phyloP scores from a whole-genome alignment of 169 alveolate genomes.

The Babesia caballi region DNA sequence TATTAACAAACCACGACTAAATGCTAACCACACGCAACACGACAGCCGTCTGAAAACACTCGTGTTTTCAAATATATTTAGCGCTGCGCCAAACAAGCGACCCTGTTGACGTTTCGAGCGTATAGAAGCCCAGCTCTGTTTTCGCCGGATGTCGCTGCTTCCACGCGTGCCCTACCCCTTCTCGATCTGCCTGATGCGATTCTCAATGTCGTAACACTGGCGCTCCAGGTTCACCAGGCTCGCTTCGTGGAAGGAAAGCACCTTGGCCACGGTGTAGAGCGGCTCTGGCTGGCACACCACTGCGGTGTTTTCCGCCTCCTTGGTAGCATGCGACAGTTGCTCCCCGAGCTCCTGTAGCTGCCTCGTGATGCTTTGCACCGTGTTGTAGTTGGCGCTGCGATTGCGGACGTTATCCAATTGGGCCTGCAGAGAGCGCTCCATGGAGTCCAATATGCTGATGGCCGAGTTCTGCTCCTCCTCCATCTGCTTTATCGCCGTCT shows the following conservation, averaged over 20 bases:
- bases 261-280: slow-evolving; percentile 59
- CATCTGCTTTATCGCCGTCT: slow-evolving; percentile 37
- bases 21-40: too few species aligned
- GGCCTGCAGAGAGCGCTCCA: slow-evolving; percentile 47
- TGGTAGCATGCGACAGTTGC: slow-evolving; percentile 44
- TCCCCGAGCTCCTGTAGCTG: slow-evolving; percentile 59
- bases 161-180: background rate
- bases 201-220: slow-evolving; percentile 62
- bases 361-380: slow-evolving; percentile 50
- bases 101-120: too few species aligned
- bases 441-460: slow-evolving; percentile 31
- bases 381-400: slow-evolving; percentile 38
- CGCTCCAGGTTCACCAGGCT: slow-evolving; percentile 47
- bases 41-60: too few species aligned
- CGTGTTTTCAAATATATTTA: too few species aligned
- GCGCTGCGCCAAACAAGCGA: too few species aligned
- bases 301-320: slow-evolving; percentile 57
- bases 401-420: slow-evolving; percentile 20
- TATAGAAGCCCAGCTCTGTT: too few species aligned
- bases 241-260: slow-evolving; percentile 59
- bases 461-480: slow-evolving; percentile 64
- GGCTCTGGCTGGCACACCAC: slow-evolving; percentile 67
- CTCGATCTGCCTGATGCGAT: slow-evolving; percentile 22
- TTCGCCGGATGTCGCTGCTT: too few species aligned
- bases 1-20: too few species aligned